Evolutionary conservation across 148 eudicot genomes (phyloP).

Genomic region (Camellia japonica): DNA sequence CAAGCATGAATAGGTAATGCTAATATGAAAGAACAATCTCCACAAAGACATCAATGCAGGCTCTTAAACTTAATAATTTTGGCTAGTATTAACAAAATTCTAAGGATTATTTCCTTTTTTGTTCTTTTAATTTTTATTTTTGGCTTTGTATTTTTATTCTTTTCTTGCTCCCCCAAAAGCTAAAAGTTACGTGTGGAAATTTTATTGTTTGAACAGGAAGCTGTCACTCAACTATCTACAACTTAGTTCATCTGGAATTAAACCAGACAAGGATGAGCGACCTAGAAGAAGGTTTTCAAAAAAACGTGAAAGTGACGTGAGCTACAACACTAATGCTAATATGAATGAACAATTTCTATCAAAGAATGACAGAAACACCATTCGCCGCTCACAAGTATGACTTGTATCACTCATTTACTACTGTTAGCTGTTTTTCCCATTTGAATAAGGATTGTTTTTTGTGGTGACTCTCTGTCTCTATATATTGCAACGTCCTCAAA

Average conservation of each 20-base stretch:
- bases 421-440: constrained; percentile 4
- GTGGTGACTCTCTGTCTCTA: background rate
- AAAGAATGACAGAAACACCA: constrained; percentile 70
- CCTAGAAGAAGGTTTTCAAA: constrained; percentile 60
- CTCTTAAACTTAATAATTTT: too few species aligned
- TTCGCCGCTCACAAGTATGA: constrained; percentile 87
- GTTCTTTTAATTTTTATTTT: too few species aligned
- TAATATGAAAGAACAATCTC: too few species aligned
- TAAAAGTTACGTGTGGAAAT: background rate
- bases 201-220: constrained; percentile 51
- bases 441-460: background rate
- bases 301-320: constrained; percentile 50
- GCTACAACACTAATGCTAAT: constrained; percentile 34
- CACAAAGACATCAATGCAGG: too few species aligned
- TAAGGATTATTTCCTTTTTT: too few species aligned
- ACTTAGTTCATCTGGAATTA: constrained; percentile 48
- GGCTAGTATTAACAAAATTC: too few species aligned
- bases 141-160: too few species aligned
- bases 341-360: constrained; percentile 45
- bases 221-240: constrained; percentile 70
- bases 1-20: constrained; percentile 80
- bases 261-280: constrained; percentile 57
- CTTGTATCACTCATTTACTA: constrained; percentile 15
- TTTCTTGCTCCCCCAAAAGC: too few species aligned
- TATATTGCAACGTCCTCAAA: background rate